These are phyloP conservation scores for Sanguinoderma infundibulare DNA, from an alignment of 1,284 basidiomycete species.

Conservation along the genomic window DNA sequence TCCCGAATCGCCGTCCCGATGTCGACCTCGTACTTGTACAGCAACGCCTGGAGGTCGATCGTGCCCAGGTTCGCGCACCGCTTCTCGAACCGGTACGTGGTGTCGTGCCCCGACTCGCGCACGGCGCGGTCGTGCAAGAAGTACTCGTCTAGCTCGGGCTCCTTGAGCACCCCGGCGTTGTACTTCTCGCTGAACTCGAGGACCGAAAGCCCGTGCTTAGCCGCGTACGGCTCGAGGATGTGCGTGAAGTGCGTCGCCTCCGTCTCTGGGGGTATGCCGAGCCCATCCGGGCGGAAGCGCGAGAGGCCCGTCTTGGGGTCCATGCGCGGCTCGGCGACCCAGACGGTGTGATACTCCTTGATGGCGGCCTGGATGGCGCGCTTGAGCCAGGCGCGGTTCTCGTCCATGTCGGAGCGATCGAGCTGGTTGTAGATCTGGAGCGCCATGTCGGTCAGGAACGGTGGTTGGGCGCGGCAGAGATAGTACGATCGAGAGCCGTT, in stretches of 20 bases:
- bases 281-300: slow-evolving; percentile 91
- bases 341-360: slow-evolving; percentile 98
- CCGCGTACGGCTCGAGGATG: slow-evolving; percentile 93
- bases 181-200: slow-evolving; percentile 98
- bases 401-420: slow-evolving; percentile 81
- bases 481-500: slow-evolving; percentile 88
- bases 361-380: slow-evolving; percentile 95
- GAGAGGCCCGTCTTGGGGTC: slow-evolving; percentile 94
- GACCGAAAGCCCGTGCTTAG: slow-evolving; percentile 93
- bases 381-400: slow-evolving; percentile 92
- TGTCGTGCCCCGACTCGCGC: slow-evolving; percentile 96
- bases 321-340: slow-evolving; percentile 93
- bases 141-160: slow-evolving; percentile 94
- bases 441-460: slow-evolving; percentile 98
- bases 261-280: slow-evolving; percentile 97
- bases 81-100: slow-evolving; percentile 96
- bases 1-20: slow-evolving; percentile 94
- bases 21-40: slow-evolving; percentile 95
- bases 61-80: slow-evolving; percentile 95
- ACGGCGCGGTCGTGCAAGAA: slow-evolving; percentile 97
- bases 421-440: slow-evolving; percentile 97
- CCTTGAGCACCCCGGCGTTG: slow-evolving; percentile 83
- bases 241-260: slow-evolving; percentile 98
- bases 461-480: slow-evolving; percentile 94
- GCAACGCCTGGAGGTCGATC: slow-evolving; percentile 90